These are phyloP conservation scores for Coemansia sp. DNA, from an alignment of 192 early-diverging fungal species.

Conservation along the genomic window DNA sequence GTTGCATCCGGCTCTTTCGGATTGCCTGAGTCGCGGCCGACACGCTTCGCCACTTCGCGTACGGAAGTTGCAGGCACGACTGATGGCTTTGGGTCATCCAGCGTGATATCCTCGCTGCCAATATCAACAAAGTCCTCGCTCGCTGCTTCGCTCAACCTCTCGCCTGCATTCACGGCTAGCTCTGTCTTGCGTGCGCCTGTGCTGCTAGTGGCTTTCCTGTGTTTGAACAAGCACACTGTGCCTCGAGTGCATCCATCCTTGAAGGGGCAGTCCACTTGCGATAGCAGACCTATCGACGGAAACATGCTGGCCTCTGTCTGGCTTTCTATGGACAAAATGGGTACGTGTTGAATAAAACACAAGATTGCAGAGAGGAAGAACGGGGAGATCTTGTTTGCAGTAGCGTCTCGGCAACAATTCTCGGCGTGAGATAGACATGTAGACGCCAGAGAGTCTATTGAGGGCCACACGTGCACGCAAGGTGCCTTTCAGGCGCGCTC, in stretches of 20 bases:
- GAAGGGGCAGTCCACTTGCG: constrained; percentile 39
- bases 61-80: background rate
- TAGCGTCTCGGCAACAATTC: background rate
- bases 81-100: background rate
- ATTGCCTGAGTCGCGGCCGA: background rate
- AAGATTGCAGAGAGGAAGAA: background rate
- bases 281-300: constrained; percentile 36
- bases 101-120: background rate
- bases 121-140: background rate
- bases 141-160: background rate
- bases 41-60: background rate
- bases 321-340: background rate
- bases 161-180: background rate
- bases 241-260: constrained; percentile 31
- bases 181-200: background rate
- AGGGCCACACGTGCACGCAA: constrained; percentile 1
- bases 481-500: background rate
- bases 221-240: constrained; percentile 31
- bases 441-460: background rate
- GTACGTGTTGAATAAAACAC: constrained; percentile 4
- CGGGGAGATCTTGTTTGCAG: background rate
- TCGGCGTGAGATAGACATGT: background rate
- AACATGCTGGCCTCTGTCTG: constrained; percentile 25
- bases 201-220: background rate
- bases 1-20: too few species aligned